Base-by-base conservation (phyloP, 2,329 filamentous ascomycete genomes). In the Sclerotinia trifoliorum region DNA sequence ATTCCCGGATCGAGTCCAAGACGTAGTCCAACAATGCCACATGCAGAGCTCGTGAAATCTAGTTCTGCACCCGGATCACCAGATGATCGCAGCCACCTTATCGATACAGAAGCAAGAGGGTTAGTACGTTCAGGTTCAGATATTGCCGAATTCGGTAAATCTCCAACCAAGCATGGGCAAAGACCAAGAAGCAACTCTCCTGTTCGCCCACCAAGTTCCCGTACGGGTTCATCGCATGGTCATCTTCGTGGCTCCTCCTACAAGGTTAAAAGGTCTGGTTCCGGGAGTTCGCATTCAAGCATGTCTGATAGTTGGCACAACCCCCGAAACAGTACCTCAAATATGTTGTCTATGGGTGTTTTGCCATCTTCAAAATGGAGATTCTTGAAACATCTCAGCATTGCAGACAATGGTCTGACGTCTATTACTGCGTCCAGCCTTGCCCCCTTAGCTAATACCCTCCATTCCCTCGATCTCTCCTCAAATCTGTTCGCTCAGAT, bases 401-500 rank as follows among this genome's bases (percentile, higher is more conserved):
- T 99, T 65, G 89, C 94, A 7, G 95, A 98, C 77, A 99, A 98
- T 79, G 90, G 90, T 11, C 83, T 99, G 71, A 96, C 93, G 10
- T 88, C 88, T 6, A 89, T 99, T 71, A 86, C 90, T 52, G 85
- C 89, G 5, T 81, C 87, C 61, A 93, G 94, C 77, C 83, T 99
- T 71, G 84, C 87, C 11, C 94, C 95, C 21, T 84, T 99, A 63
- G 89, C 93, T 52, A 93, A 93, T 75, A 97, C 92, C 0, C 83
- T 99, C 39, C 92, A 94, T 76, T 98, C 95, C 0, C 84, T 99
- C 66, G 95, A 99, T 78, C 82, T 99, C 58, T 98, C 95, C 0
- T 89, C 88, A 63, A 99, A 99, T 76, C 87, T 97, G 44, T 96
- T 99, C 78, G 89, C 88, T n/a, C 92, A 97, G 78, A 90, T 98